Evolutionary conservation across 352 stramenopile species (phyloP).

Genomic region (Phytophthora quininea): DNA sequence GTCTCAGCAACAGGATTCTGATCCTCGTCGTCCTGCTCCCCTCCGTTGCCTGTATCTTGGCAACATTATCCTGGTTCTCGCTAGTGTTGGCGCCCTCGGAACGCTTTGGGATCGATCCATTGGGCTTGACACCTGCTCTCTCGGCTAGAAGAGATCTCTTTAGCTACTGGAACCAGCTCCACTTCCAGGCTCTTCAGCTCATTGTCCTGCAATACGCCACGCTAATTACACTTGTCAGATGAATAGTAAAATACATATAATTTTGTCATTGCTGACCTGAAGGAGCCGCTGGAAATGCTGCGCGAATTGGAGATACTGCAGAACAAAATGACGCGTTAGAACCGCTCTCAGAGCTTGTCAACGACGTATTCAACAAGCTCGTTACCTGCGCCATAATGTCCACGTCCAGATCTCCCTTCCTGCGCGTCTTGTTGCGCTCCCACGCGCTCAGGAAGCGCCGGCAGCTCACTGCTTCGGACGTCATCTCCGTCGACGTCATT

Average conservation of each 20-base stretch:
- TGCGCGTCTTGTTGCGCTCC: constrained; percentile 42
- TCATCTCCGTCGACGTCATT: constrained; percentile 2
- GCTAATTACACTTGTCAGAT: not conserved
- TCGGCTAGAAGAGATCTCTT: constrained; percentile 27
- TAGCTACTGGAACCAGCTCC: constrained; percentile 23
- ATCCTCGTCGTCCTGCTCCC: constrained; percentile 26
- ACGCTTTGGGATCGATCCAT: constrained; percentile 23
- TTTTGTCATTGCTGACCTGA: not conserved
- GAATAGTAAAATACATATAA: not conserved
- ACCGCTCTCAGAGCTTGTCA: not conserved
- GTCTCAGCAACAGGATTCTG: constrained; percentile 1
- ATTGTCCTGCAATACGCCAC: constrained; percentile 5
- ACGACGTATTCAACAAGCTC: not conserved
- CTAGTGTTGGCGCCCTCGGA: no score
- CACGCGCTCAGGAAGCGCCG: constrained; percentile 70
- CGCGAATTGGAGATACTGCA: constrained; percentile 45
- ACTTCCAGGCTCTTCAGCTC: constrained; percentile 30
- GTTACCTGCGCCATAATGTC: constrained; percentile 25
- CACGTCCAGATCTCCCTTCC: constrained; percentile 20
- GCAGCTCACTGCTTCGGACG: constrained; percentile 43
- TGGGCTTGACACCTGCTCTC: not conserved
- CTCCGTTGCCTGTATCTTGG: constrained; percentile 24
- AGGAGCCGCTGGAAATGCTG: constrained; percentile 41
- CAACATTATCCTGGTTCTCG: no score
- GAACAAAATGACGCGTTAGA: constrained; percentile 1